Evolutionary conservation across 2,329 filamentous ascomycete species (phyloP).

Genomic region (Exophiala xenobiotica): DNA sequence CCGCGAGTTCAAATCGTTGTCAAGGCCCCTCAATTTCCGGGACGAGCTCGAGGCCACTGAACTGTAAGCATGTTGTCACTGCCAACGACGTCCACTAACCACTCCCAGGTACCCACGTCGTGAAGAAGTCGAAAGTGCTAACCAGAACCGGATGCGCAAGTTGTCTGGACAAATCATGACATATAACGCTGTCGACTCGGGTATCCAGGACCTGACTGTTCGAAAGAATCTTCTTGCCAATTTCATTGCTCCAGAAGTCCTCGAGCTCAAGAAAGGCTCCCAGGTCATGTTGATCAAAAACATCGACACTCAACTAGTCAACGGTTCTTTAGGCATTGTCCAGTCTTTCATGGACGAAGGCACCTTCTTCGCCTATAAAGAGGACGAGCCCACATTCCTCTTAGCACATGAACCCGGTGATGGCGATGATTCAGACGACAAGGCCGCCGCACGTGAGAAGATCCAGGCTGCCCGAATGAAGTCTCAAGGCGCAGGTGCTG

Average conservation of each 20-base stretch:
- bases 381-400: conserved; percentile 57
- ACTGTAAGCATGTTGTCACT: conserved; percentile 51
- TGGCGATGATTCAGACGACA: conserved; percentile 46
- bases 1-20: conserved; percentile 69
- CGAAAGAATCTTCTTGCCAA: conserved; percentile 78
- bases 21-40: conserved; percentile 67
- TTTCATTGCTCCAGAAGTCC: conserved; percentile 84
- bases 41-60: conserved; percentile 83
- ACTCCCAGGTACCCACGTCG: conserved; percentile 74
- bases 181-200: conserved; percentile 74
- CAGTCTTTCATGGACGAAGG: conserved; percentile 73
- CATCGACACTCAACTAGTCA: conserved; percentile 88
- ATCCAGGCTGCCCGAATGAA: conserved; percentile 53
- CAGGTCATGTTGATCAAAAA: conserved; percentile 99
- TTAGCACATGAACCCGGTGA: conserved; percentile 44
- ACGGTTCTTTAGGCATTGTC: conserved; percentile 88
- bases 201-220: conserved; percentile 63
- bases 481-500: conserved; percentile 46
- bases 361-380: conserved; percentile 58
- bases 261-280: conserved; percentile 84
- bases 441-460: conserved; percentile 51
- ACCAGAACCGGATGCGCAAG: conserved; percentile 68
- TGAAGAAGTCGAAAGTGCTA: conserved; percentile 83
- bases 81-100: background rate
- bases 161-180: conserved; percentile 66